These are phyloP conservation scores for Hymenochaete sp. DNA, from an alignment of 1,284 basidiomycete genomes.

Conservation along the genomic window DNA sequence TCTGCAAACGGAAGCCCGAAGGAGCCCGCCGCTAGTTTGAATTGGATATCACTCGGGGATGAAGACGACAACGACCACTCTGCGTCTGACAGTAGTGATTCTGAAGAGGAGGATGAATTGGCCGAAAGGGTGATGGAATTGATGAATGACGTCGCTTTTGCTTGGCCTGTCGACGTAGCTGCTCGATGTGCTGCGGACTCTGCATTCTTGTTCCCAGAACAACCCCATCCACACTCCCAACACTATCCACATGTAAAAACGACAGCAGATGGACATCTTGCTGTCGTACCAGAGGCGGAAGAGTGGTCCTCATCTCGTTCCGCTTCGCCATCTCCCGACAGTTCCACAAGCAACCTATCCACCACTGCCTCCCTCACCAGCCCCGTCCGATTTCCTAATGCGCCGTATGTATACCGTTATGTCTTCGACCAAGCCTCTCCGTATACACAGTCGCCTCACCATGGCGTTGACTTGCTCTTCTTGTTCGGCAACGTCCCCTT, in stretches of 20 bases:
- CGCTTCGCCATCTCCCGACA: neutral
- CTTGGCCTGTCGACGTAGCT: conserved; percentile 63
- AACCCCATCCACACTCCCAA: neutral
- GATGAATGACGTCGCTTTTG: conserved; percentile 61
- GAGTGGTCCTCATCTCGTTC: conserved; percentile 1
- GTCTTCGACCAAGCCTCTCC: conserved; percentile 73
- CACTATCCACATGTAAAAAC: neutral
- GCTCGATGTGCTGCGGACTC: conserved; percentile 23
- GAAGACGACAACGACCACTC: conserved; percentile 6
- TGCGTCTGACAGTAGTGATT: conserved; percentile 6
- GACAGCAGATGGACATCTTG: conserved; percentile 4
- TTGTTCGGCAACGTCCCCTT: conserved; percentile 63
- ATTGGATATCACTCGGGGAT: neutral
- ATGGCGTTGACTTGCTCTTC: conserved; percentile 62
- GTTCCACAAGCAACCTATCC: neutral
- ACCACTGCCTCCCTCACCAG: neutral
- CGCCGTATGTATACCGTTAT: conserved; percentile 53
- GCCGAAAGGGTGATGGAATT: conserved; percentile 57
- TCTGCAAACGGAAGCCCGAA: conserved; percentile 4
- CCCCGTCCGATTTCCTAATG: conserved; percentile 2
- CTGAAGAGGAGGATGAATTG: conserved; percentile 44
- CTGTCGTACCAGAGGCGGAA: conserved; percentile 9
- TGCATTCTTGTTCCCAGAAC: conserved; percentile 14
- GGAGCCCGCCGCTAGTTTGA: neutral
- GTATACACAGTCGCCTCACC: conserved; percentile 50